Conservation (phyloP, 768 basidiomycete species). For the Asterophora parasitica region DNA sequence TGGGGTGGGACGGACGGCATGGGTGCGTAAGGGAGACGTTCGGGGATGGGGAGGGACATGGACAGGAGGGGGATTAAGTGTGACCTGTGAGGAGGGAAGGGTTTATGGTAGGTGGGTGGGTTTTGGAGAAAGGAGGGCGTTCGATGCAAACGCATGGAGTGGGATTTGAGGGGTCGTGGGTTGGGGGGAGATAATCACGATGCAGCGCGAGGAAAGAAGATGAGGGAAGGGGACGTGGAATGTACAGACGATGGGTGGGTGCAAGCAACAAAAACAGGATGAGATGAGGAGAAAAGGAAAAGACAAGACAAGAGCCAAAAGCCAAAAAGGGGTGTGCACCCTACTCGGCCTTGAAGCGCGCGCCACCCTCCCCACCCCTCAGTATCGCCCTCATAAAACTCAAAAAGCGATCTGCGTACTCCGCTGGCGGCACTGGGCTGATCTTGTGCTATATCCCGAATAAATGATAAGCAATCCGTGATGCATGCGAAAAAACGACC, state of each 20-base stretch:
- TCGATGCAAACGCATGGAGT: not conserved
- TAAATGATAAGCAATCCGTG: constrained; percentile 6
- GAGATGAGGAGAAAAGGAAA: not conserved
- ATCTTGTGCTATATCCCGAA: constrained; percentile 72
- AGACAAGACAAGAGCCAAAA: not conserved
- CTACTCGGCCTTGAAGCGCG: constrained; percentile 35
- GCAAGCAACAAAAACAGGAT: not conserved
- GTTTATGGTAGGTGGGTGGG: not conserved
- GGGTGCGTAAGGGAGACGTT: too few relatives aligned
- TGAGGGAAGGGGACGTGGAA: not conserved
- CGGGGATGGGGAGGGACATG: too few relatives aligned
- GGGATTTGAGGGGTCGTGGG: too few relatives aligned
- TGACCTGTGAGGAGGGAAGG: not conserved
- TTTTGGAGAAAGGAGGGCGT: not conserved
- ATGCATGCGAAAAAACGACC: not conserved
- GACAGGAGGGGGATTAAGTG: too few relatives aligned
- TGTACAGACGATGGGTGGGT: not conserved
- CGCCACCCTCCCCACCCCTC: constrained; percentile 71
- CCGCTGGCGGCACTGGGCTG: constrained; percentile 82
- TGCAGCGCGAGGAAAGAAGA: not conserved
- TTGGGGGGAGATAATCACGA: not conserved
- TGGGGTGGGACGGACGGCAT: too few relatives aligned
- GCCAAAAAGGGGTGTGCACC: not conserved
- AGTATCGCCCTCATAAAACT: constrained; percentile 81
- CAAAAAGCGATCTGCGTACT: constrained; percentile 90